Percentiles rank a stretch among this genome's conserved stretches.
phyloP scores from a whole-genome alignment of 495 filamentous ascomycete species.

The Neurospora sp. region DNA sequence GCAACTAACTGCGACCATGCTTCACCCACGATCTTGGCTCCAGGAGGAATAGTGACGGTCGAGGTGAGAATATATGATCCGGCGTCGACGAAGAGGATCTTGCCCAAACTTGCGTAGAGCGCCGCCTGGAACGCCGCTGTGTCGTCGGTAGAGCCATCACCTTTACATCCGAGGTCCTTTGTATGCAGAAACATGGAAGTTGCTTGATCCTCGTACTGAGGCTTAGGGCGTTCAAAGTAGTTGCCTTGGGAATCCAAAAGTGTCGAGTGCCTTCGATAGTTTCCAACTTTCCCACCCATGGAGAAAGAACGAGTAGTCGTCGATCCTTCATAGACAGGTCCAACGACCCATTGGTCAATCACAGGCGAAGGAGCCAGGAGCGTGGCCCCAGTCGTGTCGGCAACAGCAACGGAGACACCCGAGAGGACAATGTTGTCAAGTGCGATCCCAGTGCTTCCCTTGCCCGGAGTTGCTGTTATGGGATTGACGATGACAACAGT shows the following conservation, averaged over 20 bases:
- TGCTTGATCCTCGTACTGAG: conserved; percentile 46
- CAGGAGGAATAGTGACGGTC: conserved; percentile 37
- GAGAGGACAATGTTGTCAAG: conserved; percentile 63
- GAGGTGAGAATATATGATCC: conserved; percentile 27
- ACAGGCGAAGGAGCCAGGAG: conserved; percentile 25
- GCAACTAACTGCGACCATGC: conserved; percentile 30
- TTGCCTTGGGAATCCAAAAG: conserved; percentile 29
- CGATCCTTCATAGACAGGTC: conserved; percentile 3
- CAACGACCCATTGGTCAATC: conserved; percentile 4
- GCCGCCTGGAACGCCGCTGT: not conserved
- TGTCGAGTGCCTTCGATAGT: conserved; percentile 36
- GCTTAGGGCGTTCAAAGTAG: conserved; percentile 56
- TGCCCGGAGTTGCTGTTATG: conserved; percentile 47
- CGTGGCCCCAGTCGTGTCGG: conserved; percentile 32
- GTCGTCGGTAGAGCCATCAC: conserved; percentile 1
- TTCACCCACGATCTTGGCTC: conserved; percentile 36
- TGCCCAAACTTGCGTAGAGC: not conserved
- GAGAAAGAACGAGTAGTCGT: conserved; percentile 59
- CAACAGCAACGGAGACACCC: conserved; percentile 40
- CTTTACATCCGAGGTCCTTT: conserved; percentile 3
- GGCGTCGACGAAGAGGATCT: conserved; percentile 22
- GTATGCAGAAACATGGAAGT: conserved; percentile 8
- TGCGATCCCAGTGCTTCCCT: conserved; percentile 53
- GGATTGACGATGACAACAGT: conserved; percentile 51
- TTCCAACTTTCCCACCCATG: conserved; percentile 48